phyloP scores from a whole-genome alignment of 192 early-diverging fungal genomes.

The Gaertneriomyces semiglobifer region DNA sequence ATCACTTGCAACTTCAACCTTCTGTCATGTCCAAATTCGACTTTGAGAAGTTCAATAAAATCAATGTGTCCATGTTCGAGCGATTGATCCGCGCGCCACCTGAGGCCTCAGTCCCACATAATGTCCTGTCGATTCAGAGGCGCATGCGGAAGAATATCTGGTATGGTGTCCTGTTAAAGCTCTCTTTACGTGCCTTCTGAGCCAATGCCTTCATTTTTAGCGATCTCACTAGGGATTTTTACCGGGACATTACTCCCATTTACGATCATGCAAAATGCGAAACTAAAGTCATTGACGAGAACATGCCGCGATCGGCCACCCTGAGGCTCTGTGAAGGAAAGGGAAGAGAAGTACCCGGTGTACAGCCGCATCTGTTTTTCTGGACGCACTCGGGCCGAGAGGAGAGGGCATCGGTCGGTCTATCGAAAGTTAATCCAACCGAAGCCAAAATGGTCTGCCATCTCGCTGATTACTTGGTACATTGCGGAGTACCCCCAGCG shows the following conservation, averaged over 20 bases:
- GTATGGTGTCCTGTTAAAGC: no score
- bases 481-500: slow-evolving; percentile 26
- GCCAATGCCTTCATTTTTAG: no score
- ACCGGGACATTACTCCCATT: slow-evolving; percentile 30
- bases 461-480: slow-evolving; percentile 23
- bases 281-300: slow-evolving; percentile 23
- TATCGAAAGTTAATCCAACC: slow-evolving; percentile 29
- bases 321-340: slow-evolving; percentile 7
- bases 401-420: slow-evolving; percentile 25
- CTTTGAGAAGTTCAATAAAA: slow-evolving; percentile 39
- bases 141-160: slow-evolving; percentile 36
- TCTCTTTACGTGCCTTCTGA: no score
- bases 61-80: slow-evolving; percentile 39
- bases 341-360: slow-evolving; percentile 32
- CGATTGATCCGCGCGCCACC: slow-evolving; percentile 30
- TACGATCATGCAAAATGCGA: slow-evolving; percentile 21
- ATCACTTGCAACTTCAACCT: slow-evolving; percentile 37
- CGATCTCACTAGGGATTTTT: slow-evolving; percentile 39
- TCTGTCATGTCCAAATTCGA: slow-evolving; percentile 39
- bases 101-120: slow-evolving; percentile 20
- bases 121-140: slow-evolving; percentile 33
- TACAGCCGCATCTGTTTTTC: slow-evolving; percentile 32
- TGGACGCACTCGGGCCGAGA: slow-evolving; percentile 32
- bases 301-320: neutral
- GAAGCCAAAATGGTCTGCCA: slow-evolving; percentile 34